phyloP scores from a whole-genome alignment of 1,139 yeast genomes.

The Geotrichum histeridarum region DNA sequence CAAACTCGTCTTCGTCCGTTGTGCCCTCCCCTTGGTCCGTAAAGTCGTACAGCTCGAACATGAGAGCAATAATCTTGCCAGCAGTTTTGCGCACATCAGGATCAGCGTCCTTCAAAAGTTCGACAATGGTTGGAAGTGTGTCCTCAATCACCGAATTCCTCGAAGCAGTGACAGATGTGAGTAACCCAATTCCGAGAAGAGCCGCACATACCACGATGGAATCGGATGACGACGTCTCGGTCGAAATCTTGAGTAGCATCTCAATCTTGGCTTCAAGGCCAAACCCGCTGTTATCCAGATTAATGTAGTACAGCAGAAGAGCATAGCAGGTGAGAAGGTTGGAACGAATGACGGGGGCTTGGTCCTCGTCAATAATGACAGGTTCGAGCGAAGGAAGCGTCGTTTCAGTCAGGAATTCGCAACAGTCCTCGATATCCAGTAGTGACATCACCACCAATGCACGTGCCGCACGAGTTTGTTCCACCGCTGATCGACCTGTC shows the following conservation, averaged over 20 bases:
- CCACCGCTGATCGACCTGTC: constrained; percentile 27
- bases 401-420: constrained; percentile 24
- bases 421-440: constrained; percentile 28
- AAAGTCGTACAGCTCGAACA: constrained; percentile 56
- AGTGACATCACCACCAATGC: constrained; percentile 27
- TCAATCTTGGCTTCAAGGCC: constrained; percentile 32
- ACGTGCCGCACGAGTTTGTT: constrained; percentile 11
- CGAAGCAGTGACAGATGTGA: constrained; percentile 20
- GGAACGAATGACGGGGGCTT: constrained; percentile 25
- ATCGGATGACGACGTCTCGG: constrained; percentile 23
- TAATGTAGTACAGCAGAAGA: constrained; percentile 31
- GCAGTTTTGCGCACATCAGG: constrained; percentile 43
- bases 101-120: constrained; percentile 28
- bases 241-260: constrained; percentile 32
- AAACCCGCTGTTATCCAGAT: constrained; percentile 37
- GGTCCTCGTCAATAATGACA: constrained; percentile 20
- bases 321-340: constrained; percentile 31
- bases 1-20: constrained; percentile 37
- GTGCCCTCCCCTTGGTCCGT: constrained; percentile 36
- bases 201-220: constrained; percentile 32
- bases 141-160: constrained; percentile 33
- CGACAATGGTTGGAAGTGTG: constrained; percentile 30
- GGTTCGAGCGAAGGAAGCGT: constrained; percentile 24
- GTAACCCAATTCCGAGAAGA: constrained; percentile 35
- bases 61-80: constrained; percentile 56